Base-by-base conservation (phyloP, 2,329 filamentous ascomycete genomes). In the Diaporthe citriasiana region DNA sequence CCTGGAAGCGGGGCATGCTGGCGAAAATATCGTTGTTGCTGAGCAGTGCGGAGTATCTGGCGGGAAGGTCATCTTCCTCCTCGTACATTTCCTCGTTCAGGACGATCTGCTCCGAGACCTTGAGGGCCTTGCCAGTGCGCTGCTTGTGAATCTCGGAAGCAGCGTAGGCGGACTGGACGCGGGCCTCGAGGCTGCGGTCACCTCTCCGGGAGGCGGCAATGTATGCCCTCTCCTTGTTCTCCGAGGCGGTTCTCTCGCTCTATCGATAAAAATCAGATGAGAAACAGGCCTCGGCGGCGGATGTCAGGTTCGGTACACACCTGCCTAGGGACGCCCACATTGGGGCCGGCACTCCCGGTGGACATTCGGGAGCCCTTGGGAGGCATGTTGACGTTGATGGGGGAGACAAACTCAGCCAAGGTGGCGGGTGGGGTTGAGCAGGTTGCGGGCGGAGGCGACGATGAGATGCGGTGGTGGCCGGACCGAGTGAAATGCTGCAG, bases 81-180 rank as follows among this genome's bases (percentile, higher is more conserved):
- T 98, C 95, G 81, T 98, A 98, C 94, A 98, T 97, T 82, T 97
- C 95, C 82, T 98, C 95, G 76, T 94, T 95, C 78, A 93, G 87
- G 17, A 98, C 95, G 83, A 97, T 95, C 79, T 97, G 90, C 82
- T 95, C 93, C 35, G 93, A 95, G 73, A 98, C 93, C 78, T 92
- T 92, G 74, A 98, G 88, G 2, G 89, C 91, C 78, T 95, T 93
- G 51, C 95, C 96, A 0, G 95, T 98, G 25, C 95, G 91, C 81
- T 92, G 90, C 85, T 95, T 95, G 87, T 98, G 95, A 50, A 98
- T 94, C 79, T 95, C 92, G n/a, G 95, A 98, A 8, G 95, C 95
- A 83, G 94, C 91, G 69, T 91, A 89, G 19, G 96, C 95, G 3
- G 95, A 98, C 81, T 97, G 94, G 25, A 98, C 89, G 35, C 95